Evolutionary conservation across 1,139 yeast genomes (phyloP).

Genomic region (Arxiozyma bovina): DNA sequence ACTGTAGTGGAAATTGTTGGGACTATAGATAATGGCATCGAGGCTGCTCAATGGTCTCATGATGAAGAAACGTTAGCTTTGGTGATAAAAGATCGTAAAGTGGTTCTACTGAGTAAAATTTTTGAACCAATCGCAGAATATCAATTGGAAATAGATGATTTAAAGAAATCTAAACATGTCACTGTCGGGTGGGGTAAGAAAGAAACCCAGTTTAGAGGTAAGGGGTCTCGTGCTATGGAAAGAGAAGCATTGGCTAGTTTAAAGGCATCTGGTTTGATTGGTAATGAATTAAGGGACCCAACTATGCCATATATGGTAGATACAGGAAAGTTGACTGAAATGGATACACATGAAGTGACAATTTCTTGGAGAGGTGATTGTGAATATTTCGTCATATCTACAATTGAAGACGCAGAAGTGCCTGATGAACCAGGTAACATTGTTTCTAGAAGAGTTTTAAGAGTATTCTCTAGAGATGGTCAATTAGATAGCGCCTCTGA

Average conservation of each 20-base stretch:
- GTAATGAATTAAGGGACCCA: slow-evolving; percentile 70
- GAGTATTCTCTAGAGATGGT: slow-evolving; percentile 79
- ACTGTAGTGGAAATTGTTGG: slow-evolving; percentile 72
- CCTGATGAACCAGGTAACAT: slow-evolving; percentile 32
- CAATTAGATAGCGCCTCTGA: slow-evolving; percentile 77
- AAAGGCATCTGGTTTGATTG: slow-evolving; percentile 62
- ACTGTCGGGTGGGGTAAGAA: slow-evolving; percentile 98
- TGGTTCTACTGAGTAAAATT: slow-evolving; percentile 61
- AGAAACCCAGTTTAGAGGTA: slow-evolving; percentile 94
- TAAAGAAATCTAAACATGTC: slow-evolving; percentile 71
- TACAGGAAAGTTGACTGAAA: slow-evolving; percentile 50
- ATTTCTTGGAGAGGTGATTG: slow-evolving; percentile 97
- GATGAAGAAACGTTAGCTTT: slow-evolving; percentile 81
- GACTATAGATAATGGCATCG: slow-evolving; percentile 66
- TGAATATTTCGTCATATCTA: slow-evolving; percentile 63
- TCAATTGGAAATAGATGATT: slow-evolving; percentile 50
- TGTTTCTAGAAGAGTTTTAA: slow-evolving; percentile 59
- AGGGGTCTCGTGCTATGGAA: slow-evolving; percentile 78
- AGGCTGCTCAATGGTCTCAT: slow-evolving; percentile 78
- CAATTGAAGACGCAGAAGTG: slow-evolving; percentile 42
- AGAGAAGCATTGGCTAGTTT: slow-evolving; percentile 44
- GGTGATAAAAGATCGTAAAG: slow-evolving; percentile 52
- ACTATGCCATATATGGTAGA: slow-evolving; percentile 73
- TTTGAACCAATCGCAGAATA: slow-evolving; percentile 77
- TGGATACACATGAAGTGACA: slow-evolving; percentile 39